Percentiles rank a stretch among this genome's conserved stretches.
Conservation (phyloP, 257 asterid species). For the Nicotiana benthamiana region DNA sequence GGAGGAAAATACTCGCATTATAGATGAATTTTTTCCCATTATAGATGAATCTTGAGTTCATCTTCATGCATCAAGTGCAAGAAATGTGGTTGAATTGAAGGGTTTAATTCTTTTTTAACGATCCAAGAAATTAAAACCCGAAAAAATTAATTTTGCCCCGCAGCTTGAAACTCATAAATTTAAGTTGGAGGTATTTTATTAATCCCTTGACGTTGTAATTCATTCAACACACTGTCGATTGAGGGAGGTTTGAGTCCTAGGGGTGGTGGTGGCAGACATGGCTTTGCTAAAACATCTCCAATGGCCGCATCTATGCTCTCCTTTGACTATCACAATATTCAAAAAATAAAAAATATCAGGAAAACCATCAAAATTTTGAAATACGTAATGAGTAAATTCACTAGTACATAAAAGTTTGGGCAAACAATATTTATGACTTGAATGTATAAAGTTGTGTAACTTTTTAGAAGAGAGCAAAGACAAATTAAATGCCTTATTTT, state of each 20-base stretch:
- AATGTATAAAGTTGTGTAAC: too few relatives aligned
- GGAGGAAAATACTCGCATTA: neutral
- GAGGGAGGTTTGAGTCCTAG: slow-evolving; percentile 87
- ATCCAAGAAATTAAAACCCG: neutral
- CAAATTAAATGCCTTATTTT: neutral
- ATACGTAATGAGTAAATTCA: too few relatives aligned
- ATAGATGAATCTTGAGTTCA: neutral
- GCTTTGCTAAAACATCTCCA: slow-evolving; percentile 73
- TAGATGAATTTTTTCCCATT: neutral
- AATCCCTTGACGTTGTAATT: slow-evolving; percentile 70
- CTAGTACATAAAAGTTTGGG: too few relatives aligned
- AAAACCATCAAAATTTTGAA: too few relatives aligned
- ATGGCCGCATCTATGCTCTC: slow-evolving; percentile 91
- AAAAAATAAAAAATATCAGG: neutral
- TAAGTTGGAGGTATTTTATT: slow-evolving; percentile 59
- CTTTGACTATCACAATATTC: slow-evolving; percentile 45
- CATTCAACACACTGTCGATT: slow-evolving; percentile 63
- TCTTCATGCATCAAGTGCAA: slow-evolving; percentile 7
- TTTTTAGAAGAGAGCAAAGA: too few relatives aligned
- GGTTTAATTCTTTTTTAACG: neutral
- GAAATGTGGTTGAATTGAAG: slow-evolving; percentile 59
- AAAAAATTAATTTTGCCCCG: neutral
- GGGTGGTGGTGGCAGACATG: slow-evolving; percentile 89
- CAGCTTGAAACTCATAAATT: neutral
- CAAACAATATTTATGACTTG: too few relatives aligned